Percentiles rank a stretch among this genome's conserved stretches.
Evolutionary conservation across 2,329 filamentous ascomycete species (phyloP).

Genomic region (Ophiostoma ips): DNA sequence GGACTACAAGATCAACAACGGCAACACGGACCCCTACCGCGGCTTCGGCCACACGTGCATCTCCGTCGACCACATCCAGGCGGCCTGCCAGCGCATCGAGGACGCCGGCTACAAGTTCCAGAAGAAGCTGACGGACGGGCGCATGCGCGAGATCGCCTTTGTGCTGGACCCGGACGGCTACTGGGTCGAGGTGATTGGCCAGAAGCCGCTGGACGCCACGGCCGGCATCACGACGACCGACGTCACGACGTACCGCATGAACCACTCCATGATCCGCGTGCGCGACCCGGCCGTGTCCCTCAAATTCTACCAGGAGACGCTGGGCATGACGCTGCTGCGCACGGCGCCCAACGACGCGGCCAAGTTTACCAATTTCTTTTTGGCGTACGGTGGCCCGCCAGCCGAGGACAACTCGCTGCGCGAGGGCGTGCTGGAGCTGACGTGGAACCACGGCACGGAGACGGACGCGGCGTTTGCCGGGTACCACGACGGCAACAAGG

Average conservation of each 20-base stretch:
- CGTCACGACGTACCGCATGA: slow-evolving; percentile 61
- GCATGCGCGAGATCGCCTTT: slow-evolving; percentile 82
- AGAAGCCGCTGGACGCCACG: slow-evolving; percentile 57
- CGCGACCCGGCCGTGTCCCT: slow-evolving; percentile 65
- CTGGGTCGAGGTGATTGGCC: slow-evolving; percentile 72
- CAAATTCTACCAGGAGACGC: slow-evolving; percentile 68
- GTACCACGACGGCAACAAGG: slow-evolving; percentile 84
- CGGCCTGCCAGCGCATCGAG: slow-evolving; percentile 77
- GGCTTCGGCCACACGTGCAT: slow-evolving; percentile 82
- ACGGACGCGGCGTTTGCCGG: slow-evolving; percentile 61
- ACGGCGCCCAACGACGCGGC: slow-evolving; percentile 55
- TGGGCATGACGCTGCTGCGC: slow-evolving; percentile 77
- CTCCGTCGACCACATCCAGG: slow-evolving; percentile 71
- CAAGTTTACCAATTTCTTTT: slow-evolving; percentile 84
- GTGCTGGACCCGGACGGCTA: slow-evolving; percentile 78
- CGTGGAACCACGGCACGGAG: slow-evolving; percentile 73
- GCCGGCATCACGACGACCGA: slow-evolving; percentile 62
- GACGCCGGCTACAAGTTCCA: slow-evolving; percentile 87
- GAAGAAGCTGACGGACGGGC: slow-evolving; percentile 82
- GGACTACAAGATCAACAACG: slow-evolving; percentile 68
- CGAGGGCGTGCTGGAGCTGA: slow-evolving; percentile 81
- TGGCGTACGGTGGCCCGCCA: slow-evolving; percentile 57
- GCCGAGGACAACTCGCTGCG: slow-evolving; percentile 30
- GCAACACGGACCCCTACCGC: slow-evolving; percentile 76
- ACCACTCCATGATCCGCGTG: slow-evolving; percentile 90